These are phyloP conservation scores for Ceratobasidium sp. DNA, from an alignment of 1,284 basidiomycete genomes.

Conservation along the genomic window DNA sequence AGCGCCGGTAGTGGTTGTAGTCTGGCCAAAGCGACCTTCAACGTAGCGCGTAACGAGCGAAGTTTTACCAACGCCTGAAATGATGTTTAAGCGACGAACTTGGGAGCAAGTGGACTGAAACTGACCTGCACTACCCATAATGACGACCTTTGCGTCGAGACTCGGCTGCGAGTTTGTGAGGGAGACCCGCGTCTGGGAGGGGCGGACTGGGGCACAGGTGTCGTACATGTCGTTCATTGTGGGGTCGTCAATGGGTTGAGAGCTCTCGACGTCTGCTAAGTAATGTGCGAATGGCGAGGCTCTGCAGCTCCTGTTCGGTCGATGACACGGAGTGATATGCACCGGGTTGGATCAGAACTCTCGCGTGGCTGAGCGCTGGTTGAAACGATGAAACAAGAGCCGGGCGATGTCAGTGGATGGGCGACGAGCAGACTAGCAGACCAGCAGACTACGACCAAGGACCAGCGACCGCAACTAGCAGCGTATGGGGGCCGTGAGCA, in stretches of 20 bases:
- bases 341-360: slow-evolving; percentile 1
- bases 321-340: neutral
- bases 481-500: slow-evolving; percentile 32
- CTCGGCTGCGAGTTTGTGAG: slow-evolving; percentile 50
- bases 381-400: neutral
- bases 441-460: neutral
- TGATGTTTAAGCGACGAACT: slow-evolving; percentile 1
- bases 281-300: neutral
- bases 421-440: neutral
- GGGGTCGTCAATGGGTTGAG: slow-evolving; percentile 7
- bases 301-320: neutral
- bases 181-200: slow-evolving; percentile 23
- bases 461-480: slow-evolving; percentile 4
- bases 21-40: slow-evolving; percentile 85
- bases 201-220: slow-evolving; percentile 8
- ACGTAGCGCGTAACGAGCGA: slow-evolving; percentile 92
- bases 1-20: slow-evolving; percentile 91
- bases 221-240: slow-evolving; percentile 40
- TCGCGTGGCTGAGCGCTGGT: neutral
- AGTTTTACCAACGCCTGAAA: slow-evolving; percentile 88
- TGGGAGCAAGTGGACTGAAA: slow-evolving; percentile 35
- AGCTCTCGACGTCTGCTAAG: neutral
- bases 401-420: neutral
- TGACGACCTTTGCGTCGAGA: slow-evolving; percentile 94
- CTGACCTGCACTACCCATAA: slow-evolving; percentile 91